Evolutionary conservation across 331 rosid species (phyloP).

Genomic region (Malus hybrid): DNA sequence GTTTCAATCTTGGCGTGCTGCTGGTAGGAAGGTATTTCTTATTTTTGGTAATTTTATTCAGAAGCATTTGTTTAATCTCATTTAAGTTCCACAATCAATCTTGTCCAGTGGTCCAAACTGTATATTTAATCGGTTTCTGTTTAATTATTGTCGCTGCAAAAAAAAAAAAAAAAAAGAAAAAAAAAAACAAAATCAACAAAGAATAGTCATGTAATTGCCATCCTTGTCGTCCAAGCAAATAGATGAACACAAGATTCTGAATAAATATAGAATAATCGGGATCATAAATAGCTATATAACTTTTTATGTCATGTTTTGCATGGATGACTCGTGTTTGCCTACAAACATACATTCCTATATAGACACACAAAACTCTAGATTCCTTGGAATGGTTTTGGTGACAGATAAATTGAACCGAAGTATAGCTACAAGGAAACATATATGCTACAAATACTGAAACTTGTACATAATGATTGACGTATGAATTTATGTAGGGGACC

Average conservation of each 20-base stretch:
- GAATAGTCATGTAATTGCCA: background rate
- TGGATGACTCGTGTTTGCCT: background rate
- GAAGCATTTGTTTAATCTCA: background rate
- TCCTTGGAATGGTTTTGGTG: background rate
- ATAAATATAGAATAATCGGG: background rate
- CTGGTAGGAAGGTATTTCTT: conserved; percentile 88
- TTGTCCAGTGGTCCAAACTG: background rate
- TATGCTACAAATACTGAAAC: background rate
- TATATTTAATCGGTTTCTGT: background rate
- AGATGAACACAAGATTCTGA: background rate
- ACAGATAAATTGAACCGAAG: background rate
- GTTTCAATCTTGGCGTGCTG: conserved; percentile 97
- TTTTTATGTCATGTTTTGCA: background rate
- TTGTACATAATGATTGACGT: background rate
- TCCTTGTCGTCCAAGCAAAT: background rate
- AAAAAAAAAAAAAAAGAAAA: too few relatives aligned
- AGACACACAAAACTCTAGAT: background rate
- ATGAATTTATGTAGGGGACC: background rate
- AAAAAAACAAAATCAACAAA: background rate
- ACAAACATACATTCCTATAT: background rate
- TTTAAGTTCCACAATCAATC: background rate
- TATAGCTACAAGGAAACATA: background rate
- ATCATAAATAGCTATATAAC: background rate
- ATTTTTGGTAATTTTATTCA: conserved; percentile 8
- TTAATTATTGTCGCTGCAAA: background rate